Base-by-base conservation (phyloP, 768 basidiomycete species). In the Termitomyces sp. region DNA sequence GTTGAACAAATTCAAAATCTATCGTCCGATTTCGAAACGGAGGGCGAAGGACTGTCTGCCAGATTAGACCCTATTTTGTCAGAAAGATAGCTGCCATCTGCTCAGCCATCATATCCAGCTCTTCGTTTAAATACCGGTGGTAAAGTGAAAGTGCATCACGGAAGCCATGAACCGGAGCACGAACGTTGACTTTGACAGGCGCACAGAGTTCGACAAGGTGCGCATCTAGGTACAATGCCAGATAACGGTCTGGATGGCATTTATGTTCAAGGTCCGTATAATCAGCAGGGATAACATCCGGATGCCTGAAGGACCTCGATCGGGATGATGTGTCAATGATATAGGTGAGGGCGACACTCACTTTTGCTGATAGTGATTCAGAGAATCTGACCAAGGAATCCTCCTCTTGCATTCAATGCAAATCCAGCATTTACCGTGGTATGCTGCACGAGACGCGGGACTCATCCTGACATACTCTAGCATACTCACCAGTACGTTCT, bases 391-490 rank as follows among this genome's bases (percentile, higher is more conserved):
- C 59, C 59, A 60, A n/a, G 50, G 24, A 22, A 60, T 42, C 7
- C 22, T 52, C 46, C 26, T 46, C 36, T 53, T 57, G 46, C 59
- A 60, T n/a, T 43, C 16, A 9, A 47, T 46, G 59, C 59, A 60
- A 27, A 56, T 12, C 55, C 59, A 60, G 20, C 20, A 34, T 3
- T 27, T 22, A 16, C 18, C 26, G 39, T 60, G 59, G 31, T 22
- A 43, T 16, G 16, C 16, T 36, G 48, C 14, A 14, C 20, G 34
- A 36, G 48, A 50, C 14, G 48, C 16, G 8, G 59, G 55, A 43
- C 55, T 60, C 55, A 42, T 46, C 32, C 32, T 51, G n/a, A 43
- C 41, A 44, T 47, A 41, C 36, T 60, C 51, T 24, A 60, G 36
- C 24, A 60, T 20, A 20, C 22, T 46, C 3, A 36, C 37, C 29